phyloP scores from a whole-genome alignment of 148 eudicot species.

The Suaeda aralocaspica region DNA sequence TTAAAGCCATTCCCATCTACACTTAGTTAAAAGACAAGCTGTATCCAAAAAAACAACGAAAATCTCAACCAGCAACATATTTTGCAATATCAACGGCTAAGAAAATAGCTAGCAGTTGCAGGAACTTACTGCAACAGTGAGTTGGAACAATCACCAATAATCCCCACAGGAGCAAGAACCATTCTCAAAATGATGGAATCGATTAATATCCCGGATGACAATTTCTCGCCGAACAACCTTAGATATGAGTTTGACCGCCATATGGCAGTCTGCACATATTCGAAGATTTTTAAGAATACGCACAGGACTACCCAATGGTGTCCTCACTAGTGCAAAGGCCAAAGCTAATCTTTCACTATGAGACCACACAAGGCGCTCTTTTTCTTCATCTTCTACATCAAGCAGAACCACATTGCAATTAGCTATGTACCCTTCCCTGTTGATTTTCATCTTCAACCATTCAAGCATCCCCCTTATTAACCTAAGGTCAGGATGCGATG shows the following conservation, averaged over 20 bases:
- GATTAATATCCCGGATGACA: constrained; percentile 75
- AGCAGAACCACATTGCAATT: constrained; percentile 51
- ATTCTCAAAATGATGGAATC: constrained; percentile 78
- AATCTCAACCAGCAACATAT: neutral
- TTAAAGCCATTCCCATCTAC: neutral
- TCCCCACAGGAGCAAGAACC: constrained; percentile 83
- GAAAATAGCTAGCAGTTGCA: neutral
- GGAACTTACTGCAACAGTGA: constrained; percentile 6
- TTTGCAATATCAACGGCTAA: neutral
- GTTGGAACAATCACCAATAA: constrained; percentile 53
- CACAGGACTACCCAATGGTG: constrained; percentile 54
- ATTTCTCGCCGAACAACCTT: constrained; percentile 67
- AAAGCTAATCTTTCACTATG: constrained; percentile 91
- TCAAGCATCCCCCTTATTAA: constrained; percentile 69
- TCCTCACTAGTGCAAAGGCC: constrained; percentile 64
- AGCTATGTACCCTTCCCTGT: constrained; percentile 54
- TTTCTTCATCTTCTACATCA: constrained; percentile 79
- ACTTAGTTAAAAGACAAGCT: neutral
- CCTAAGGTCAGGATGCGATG: constrained; percentile 66
- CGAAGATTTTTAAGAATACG: constrained; percentile 86
- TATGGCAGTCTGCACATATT: constrained; percentile 79
- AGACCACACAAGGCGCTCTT: constrained; percentile 67
- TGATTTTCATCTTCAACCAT: constrained; percentile 60
- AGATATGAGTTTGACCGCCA: constrained; percentile 58
- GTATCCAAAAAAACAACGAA: neutral